A percentile compares a stretch with the other conserved stretches of the same genome.
These are phyloP conservation scores for Rhododendron kiyosumense DNA, from an alignment of 148 eudicot genomes.

Conservation along the genomic window DNA sequence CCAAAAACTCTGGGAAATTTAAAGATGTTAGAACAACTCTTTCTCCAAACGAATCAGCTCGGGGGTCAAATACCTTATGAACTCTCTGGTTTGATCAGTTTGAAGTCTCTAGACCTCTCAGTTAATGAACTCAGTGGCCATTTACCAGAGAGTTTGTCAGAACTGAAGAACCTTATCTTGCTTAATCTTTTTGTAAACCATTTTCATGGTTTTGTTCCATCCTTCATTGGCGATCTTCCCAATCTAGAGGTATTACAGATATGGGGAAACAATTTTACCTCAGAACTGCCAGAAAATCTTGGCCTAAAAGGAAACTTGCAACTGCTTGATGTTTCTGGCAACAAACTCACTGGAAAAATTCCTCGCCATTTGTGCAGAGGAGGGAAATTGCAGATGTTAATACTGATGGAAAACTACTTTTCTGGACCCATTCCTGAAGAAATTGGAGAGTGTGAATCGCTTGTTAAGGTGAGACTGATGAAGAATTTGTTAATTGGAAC, in stretches of 20 bases:
- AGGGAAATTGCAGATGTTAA: conserved; percentile 20
- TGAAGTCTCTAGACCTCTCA: conserved; percentile 41
- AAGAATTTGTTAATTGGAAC: conserved; percentile 32
- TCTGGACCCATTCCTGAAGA: conserved; percentile 36
- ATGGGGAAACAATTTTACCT: conserved; percentile 40
- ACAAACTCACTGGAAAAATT: conserved; percentile 39
- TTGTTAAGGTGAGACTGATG: conserved; percentile 23
- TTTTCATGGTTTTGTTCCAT: conserved; percentile 43
- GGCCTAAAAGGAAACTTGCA: conserved; percentile 35
- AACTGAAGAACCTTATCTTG: conserved; percentile 34
- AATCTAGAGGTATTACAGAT: conserved; percentile 38
- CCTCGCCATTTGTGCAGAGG: conserved; percentile 35
- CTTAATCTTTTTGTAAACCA: conserved; percentile 43
- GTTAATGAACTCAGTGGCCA: conserved; percentile 42
- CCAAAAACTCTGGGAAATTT: conserved; percentile 49
- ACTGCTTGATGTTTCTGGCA: conserved; percentile 26
- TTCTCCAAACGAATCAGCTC: conserved; percentile 40
- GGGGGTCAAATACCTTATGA: conserved; percentile 48
- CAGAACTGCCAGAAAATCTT: conserved; percentile 38
- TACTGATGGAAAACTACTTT: conserved; percentile 33
- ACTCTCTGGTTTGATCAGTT: conserved; percentile 30
- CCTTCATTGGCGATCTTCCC: conserved; percentile 39
- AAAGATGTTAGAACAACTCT: conserved; percentile 39
- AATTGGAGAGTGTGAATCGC: conserved; percentile 36
- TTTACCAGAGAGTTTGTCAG: conserved; percentile 38